These are phyloP conservation scores for Fusarium denticulatum DNA, from an alignment of 2,329 filamentous ascomycete genomes.

Conservation along the genomic window DNA sequence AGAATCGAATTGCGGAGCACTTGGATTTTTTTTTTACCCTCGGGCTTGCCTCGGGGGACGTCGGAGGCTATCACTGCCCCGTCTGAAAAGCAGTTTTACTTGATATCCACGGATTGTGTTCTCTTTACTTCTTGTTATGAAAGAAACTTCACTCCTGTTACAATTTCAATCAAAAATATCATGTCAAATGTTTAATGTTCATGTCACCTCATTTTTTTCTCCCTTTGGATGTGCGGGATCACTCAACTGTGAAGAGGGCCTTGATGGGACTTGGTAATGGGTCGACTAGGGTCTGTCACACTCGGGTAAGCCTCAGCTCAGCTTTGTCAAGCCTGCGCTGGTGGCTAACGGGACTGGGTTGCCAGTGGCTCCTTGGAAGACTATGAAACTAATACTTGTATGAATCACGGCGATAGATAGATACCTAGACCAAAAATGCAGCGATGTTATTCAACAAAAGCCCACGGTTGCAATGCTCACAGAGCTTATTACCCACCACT, in stretches of 20 bases:
- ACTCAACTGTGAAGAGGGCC: conserved; percentile 7
- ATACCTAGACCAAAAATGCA: conserved; percentile 9
- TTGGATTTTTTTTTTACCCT: conserved; percentile 47
- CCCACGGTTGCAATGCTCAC: background rate
- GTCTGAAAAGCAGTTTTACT: conserved; percentile 39
- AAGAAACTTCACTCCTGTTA: conserved; percentile 43
- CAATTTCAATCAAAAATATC: conserved; percentile 27
- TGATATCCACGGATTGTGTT: conserved; percentile 32
- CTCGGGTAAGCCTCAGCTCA: conserved; percentile 3
- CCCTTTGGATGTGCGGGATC: conserved; percentile 18
- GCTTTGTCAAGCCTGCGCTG: conserved; percentile 8
- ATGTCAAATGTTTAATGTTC: conserved; percentile 26
- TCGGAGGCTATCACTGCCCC: conserved; percentile 33
- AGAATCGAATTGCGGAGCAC: conserved; percentile 44
- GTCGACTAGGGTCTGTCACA: conserved; percentile 14
- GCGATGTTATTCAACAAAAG: conserved; percentile 7
- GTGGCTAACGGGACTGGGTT: background rate
- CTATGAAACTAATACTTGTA: conserved; percentile 28
- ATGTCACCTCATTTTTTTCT: background rate
- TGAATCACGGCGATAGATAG: conserved; percentile 29
- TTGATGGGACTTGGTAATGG: conserved; percentile 14
- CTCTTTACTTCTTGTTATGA: conserved; percentile 22
- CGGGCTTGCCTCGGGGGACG: conserved; percentile 44
- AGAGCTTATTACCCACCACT: conserved; percentile 10
- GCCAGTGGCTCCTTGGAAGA: conserved; percentile 2